Percentiles rank a stretch among this genome's conserved stretches.
Evolutionary conservation across 306 rosid genomes (phyloP).

Genomic region (Aeschynomene evenia): DNA sequence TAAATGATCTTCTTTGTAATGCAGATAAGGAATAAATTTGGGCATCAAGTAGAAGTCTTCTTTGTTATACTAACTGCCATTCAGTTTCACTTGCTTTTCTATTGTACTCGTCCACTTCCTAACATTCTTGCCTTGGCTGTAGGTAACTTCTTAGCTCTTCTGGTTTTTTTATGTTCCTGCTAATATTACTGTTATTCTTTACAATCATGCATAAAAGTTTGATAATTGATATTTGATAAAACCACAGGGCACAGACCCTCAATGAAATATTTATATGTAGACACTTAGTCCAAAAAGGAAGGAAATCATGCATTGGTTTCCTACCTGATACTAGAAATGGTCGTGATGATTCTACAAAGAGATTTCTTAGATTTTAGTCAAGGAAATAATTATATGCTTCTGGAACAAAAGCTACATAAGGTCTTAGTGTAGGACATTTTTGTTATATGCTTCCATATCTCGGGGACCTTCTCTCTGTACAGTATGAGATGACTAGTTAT

Average conservation of each 20-base stretch:
- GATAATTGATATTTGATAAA: neutral
- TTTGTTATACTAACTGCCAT: conserved; percentile 66
- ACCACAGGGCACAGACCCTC: neutral
- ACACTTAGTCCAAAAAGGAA: conserved; percentile 1
- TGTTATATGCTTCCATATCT: neutral
- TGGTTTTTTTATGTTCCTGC: neutral
- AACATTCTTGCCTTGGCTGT: conserved; percentile 72
- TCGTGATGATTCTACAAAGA: neutral
- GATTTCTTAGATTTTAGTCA: neutral
- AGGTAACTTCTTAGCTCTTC: conserved; percentile 51
- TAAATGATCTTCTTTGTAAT: conserved; percentile 19
- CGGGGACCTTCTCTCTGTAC: neutral
- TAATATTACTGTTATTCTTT: neutral
- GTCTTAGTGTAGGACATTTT: neutral
- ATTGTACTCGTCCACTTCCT: conserved; percentile 87
- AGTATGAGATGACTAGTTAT: neutral
- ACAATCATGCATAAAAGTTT: neutral
- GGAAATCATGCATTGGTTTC: neutral
- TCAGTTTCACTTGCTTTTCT: conserved; percentile 90
- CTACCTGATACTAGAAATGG: neutral
- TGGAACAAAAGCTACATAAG: neutral
- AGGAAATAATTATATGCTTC: conserved; percentile 2
- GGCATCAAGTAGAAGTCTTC: conserved; percentile 89
- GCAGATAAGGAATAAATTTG: conserved; percentile 76
- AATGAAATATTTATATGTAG: conserved; percentile 2